phyloP scores from a whole-genome alignment of 2,329 filamentous ascomycete species.

The Dothiorella sarmentorum region DNA sequence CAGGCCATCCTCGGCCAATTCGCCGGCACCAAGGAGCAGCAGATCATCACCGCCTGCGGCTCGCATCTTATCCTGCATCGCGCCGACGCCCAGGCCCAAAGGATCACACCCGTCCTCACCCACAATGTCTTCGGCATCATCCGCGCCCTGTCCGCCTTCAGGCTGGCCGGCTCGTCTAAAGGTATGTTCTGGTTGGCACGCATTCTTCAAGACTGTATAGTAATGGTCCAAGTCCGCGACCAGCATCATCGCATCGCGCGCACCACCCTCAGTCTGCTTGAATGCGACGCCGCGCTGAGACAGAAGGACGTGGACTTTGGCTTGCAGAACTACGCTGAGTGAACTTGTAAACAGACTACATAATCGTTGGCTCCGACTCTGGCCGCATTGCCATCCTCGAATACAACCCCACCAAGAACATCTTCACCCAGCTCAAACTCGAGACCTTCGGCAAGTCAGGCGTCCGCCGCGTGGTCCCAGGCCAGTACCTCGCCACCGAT shows the following conservation, averaged over 20 bases:
- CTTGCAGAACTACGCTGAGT: constrained; percentile 30
- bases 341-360: constrained; percentile 65
- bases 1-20: constrained; percentile 95
- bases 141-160: constrained; percentile 80
- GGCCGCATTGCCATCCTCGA: constrained; percentile 92
- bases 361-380: constrained; percentile 93
- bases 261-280: constrained; percentile 10
- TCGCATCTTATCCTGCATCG: constrained; percentile 85
- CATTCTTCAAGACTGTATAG: constrained; percentile 41
- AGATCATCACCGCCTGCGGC: constrained; percentile 90
- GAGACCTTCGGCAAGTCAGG: constrained; percentile 99
- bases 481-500: constrained; percentile 93
- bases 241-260: constrained; percentile 29
- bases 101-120: constrained; percentile 79
- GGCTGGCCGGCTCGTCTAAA: constrained; percentile 90
- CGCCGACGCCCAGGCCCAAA: constrained; percentile 79
- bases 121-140: constrained; percentile 98
- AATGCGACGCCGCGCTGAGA: constrained; percentile 11
- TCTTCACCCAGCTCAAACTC: constrained; percentile 83
- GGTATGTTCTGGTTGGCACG: constrained; percentile 60
- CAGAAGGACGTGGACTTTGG: neutral
- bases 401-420: constrained; percentile 81
- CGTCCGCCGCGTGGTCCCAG: constrained; percentile 85
- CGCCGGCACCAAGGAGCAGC: constrained; percentile 92
- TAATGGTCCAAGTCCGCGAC: constrained; percentile 42